Evolutionary conservation across 805 yeast genomes (phyloP), one percentile per base, ranked within the genome.

Genomic region (Myxozyma mucilagina): DNA sequence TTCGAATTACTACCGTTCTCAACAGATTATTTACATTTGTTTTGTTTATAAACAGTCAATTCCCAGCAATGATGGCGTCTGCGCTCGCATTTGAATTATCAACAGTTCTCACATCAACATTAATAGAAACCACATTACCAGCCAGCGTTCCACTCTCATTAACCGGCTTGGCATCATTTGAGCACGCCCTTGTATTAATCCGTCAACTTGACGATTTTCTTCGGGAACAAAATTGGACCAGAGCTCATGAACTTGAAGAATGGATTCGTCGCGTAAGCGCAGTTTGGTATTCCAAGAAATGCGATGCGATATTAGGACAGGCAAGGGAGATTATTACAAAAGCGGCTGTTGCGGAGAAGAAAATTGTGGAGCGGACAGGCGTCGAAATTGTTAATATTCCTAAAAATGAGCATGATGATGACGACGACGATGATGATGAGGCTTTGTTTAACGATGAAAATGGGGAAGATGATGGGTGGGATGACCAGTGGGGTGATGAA

Each of bases 221-320:
- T 54, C n/a, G n/a, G 16, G 29, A 47, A 10, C 50, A 45, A 36
- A 32, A 47, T 4, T 63, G 67, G 67, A 42, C 56, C 7, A 34
- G 16, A 16, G 13, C 53, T 13, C 24, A 32, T 34, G 65, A 61
- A 20, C 56, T 63, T 14, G 42, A 45, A 9, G 66, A 63, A 8
- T 63, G 67, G 67, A 47, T 57, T 6, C 24, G 41, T 5, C 59
- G 67, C n/a, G 58, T 63, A 13, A 60, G 66, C 14, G 41, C 50
- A 5, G 66, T 63, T 11, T 63, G 64, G 65, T 63, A 60, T 49
- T 54, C 57, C 47, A 63, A 63, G 57, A 57, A 54, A 31, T 56
- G 65, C 41, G 65, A 63, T 54, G 47, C 52, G 18, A 49, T 63
- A 1, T 56, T 63, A 4, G 54, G 44, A 4, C 18, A 8, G 8